These are phyloP conservation scores for Mycena amicta DNA, from an alignment of 768 basidiomycete genomes.

Conservation along the genomic window DNA sequence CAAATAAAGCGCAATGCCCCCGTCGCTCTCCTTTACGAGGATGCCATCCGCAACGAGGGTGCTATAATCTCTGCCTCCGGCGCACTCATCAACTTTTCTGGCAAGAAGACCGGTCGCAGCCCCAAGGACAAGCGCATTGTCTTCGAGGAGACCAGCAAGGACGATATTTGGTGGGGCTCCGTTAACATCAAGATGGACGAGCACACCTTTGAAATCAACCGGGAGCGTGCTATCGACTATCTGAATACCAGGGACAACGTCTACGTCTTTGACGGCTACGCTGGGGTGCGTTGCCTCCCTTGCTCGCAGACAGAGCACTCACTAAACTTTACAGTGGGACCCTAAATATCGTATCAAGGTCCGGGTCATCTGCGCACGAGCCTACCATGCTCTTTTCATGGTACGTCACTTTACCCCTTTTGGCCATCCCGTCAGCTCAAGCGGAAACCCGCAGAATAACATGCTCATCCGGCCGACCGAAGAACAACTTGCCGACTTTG, in stretches of 20 bases:
- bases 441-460: constrained; percentile 69
- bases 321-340: constrained; percentile 71
- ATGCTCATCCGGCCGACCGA: constrained; percentile 99
- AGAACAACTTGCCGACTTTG: constrained; percentile 91
- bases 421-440: constrained; percentile 23
- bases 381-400: constrained; percentile 99
- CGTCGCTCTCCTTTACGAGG: constrained; percentile 91
- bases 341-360: constrained; percentile 99
- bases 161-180: constrained; percentile 99
- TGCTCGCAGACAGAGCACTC: constrained; percentile 8
- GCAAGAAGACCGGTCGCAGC: constrained; percentile 97
- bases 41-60: constrained; percentile 97
- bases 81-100: constrained; percentile 98
- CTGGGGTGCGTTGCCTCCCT: constrained; percentile 61
- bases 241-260: constrained; percentile 98
- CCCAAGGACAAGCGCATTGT: constrained; percentile 99
- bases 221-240: constrained; percentile 98
- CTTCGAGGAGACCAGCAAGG: constrained; percentile 93
- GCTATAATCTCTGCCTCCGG: constrained; percentile 96
- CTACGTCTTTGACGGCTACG: constrained; percentile 95
- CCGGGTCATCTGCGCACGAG: constrained; percentile 96
- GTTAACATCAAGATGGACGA: constrained; percentile 99
- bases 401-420: constrained; percentile 48
- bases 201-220: constrained; percentile 99
- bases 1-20: constrained; percentile 94